These are phyloP conservation scores for Daedalea quercina DNA, from an alignment of 768 basidiomycete genomes.

Conservation along the genomic window DNA sequence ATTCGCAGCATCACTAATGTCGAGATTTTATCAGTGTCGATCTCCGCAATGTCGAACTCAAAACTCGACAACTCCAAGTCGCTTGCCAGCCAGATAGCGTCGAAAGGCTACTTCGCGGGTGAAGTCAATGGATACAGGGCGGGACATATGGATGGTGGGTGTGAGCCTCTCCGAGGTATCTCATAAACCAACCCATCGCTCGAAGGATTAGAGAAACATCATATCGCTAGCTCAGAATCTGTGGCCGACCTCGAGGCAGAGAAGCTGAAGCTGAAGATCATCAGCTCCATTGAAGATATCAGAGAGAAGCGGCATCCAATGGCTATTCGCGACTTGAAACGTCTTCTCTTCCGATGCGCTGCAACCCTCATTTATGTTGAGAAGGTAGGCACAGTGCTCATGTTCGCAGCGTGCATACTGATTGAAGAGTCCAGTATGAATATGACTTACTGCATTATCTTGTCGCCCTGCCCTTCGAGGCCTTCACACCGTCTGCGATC, in stretches of 20 bases:
- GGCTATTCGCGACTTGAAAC: slow-evolving; percentile 76
- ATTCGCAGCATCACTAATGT: neutral
- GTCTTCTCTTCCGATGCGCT: slow-evolving; percentile 82
- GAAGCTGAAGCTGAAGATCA: slow-evolving; percentile 62
- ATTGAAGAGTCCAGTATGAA: slow-evolving; percentile 53
- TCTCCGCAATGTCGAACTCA: slow-evolving; percentile 51
- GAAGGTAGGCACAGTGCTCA: slow-evolving; percentile 35
- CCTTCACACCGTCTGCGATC: slow-evolving; percentile 81
- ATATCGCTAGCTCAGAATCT: slow-evolving; percentile 25
- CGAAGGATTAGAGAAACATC: neutral
- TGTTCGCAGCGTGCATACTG: neutral
- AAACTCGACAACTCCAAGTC: slow-evolving; percentile 77
- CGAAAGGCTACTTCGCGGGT: slow-evolving; percentile 86
- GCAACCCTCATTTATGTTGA: slow-evolving; percentile 67
- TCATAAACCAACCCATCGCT: no score
- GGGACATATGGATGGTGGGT: slow-evolving; percentile 56
- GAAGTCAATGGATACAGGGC: slow-evolving; percentile 79
- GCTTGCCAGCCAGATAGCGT: slow-evolving; percentile 79
- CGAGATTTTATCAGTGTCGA: slow-evolving; percentile 35
- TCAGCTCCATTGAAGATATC: slow-evolving; percentile 59
- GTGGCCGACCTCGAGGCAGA: slow-evolving; percentile 57
- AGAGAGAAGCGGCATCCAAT: slow-evolving; percentile 64
- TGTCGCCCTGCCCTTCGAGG: slow-evolving; percentile 82
- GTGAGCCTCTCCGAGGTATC: neutral
- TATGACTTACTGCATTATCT: slow-evolving; percentile 81